phyloP scores from a whole-genome alignment of 2,329 filamentous ascomycete genomes.

The Epichloe hybrida region DNA sequence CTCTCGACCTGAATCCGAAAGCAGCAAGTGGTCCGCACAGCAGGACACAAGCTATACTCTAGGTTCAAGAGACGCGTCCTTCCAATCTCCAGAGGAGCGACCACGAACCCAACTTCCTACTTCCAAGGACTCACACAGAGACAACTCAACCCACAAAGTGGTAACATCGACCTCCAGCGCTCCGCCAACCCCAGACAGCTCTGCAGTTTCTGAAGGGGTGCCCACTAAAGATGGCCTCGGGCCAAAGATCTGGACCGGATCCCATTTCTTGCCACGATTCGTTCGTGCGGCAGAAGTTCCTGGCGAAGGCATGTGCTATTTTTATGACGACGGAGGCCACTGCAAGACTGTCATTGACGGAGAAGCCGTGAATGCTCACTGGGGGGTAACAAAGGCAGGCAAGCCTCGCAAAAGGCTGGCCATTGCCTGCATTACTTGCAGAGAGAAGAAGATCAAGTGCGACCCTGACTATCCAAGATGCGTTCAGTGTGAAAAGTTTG shows the following conservation, averaged over 20 bases:
- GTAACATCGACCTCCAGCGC: slow-evolving; percentile 14
- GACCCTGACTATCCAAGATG: slow-evolving; percentile 80
- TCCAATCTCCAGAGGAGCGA: slow-evolving; percentile 21
- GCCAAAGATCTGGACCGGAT: slow-evolving; percentile 57
- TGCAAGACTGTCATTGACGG: slow-evolving; percentile 78
- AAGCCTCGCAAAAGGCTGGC: slow-evolving; percentile 85
- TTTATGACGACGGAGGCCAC: slow-evolving; percentile 74
- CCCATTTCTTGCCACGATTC: slow-evolving; percentile 53
- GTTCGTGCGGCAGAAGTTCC: slow-evolving; percentile 52
- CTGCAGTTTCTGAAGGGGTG: slow-evolving; percentile 26
- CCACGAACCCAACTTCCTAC: slow-evolving; percentile 24
- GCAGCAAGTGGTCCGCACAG: slow-evolving; percentile 24
- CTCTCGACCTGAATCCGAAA: slow-evolving; percentile 22
- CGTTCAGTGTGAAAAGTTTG: slow-evolving; percentile 85
- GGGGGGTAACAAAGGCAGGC: slow-evolving; percentile 88
- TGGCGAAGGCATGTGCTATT: slow-evolving; percentile 70
- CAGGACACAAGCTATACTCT: slow-evolving; percentile 31
- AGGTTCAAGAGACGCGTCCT: slow-evolving; percentile 25
- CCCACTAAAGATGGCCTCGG: slow-evolving; percentile 46
- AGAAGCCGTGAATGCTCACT: slow-evolving; percentile 76
- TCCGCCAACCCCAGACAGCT: slow-evolving; percentile 16
- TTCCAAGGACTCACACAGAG: slow-evolving; percentile 17
- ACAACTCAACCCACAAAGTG: slow-evolving; percentile 15
- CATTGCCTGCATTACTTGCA: slow-evolving; percentile 83
- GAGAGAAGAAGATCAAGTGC: slow-evolving; percentile 97